Percentiles rank a stretch among this genome's conserved stretches.
phyloP scores from a whole-genome alignment of 192 early-diverging fungal genomes.

The Podila horticola region DNA sequence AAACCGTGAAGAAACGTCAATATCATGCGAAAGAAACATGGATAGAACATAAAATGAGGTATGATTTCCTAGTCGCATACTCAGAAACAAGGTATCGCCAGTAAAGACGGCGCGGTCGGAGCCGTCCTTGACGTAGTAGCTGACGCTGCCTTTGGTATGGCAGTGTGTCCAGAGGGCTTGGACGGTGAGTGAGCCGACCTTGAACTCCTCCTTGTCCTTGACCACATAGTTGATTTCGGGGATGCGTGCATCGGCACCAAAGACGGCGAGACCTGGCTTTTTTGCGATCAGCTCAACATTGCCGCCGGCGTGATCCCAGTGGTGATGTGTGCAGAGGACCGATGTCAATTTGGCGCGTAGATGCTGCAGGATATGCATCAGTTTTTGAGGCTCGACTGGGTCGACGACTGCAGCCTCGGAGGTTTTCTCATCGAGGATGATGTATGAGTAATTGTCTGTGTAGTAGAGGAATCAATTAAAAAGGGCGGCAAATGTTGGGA shows the following conservation, averaged over 20 bases:
- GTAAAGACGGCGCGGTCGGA: slow-evolving; percentile 56
- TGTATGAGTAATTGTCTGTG: slow-evolving; percentile 89
- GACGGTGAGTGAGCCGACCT: slow-evolving; percentile 78
- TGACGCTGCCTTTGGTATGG: slow-evolving; percentile 91
- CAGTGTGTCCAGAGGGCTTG: slow-evolving; percentile 83
- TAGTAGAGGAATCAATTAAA: not conserved
- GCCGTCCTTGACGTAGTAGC: slow-evolving; percentile 82
- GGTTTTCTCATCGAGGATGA: slow-evolving; percentile 79
- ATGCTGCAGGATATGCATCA: slow-evolving; percentile 66
- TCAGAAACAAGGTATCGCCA: slow-evolving; percentile 62
- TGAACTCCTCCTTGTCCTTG: slow-evolving; percentile 78
- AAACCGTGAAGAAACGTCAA: not conserved
- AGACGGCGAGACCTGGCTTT: slow-evolving; percentile 77
- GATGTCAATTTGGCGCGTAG: slow-evolving; percentile 69
- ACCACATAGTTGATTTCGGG: slow-evolving; percentile 81
- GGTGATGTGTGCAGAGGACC: slow-evolving; percentile 91
- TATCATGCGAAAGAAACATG: not conserved
- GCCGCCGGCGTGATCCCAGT: slow-evolving; percentile 88
- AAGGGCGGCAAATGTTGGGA: not conserved
- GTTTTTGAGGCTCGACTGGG: slow-evolving; percentile 83
- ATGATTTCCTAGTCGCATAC: slow-evolving; percentile 11
- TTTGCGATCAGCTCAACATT: slow-evolving; percentile 70
- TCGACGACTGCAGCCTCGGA: slow-evolving; percentile 79
- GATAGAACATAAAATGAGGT: too few species aligned
- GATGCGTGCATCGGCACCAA: slow-evolving; percentile 90